Evolutionary conservation across 345 rosid species (phyloP).

Genomic region (Euphorbia pulcherrima): DNA sequence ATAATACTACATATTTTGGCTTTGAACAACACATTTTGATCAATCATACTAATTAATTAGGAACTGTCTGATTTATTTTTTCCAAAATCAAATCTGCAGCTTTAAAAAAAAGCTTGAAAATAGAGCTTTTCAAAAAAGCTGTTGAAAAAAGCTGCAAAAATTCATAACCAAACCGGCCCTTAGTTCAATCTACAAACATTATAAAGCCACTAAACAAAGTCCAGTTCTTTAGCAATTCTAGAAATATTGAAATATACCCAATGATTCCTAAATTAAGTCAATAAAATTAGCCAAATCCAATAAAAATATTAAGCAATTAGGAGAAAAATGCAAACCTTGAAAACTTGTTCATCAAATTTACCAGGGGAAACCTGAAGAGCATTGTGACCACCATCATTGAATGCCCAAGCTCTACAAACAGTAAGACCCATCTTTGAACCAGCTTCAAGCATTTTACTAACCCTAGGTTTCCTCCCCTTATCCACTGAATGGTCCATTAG

Average conservation of each 20-base stretch:
- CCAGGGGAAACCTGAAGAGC: conserved; percentile 95
- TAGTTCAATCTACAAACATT: too few relatives aligned
- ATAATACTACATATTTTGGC: too few relatives aligned
- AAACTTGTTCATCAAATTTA: conserved; percentile 74
- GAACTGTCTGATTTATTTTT: too few relatives aligned
- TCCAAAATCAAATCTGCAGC: too few relatives aligned
- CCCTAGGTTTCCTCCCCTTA: conserved; percentile 52
- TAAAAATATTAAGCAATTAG: neutral
- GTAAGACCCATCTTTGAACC: conserved; percentile 92
- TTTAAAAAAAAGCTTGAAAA: too few relatives aligned
- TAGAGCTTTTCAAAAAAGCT: too few relatives aligned
- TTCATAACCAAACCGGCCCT: too few relatives aligned
- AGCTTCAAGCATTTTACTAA: conserved; percentile 63
- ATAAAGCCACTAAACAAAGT: neutral
- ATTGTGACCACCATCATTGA: conserved; percentile 83
- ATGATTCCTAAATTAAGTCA: neutral
- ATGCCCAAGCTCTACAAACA: conserved; percentile 96
- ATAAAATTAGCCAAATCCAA: neutral
- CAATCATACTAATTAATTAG: too few relatives aligned
- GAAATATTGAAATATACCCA: neutral
- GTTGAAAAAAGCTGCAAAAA: too few relatives aligned
- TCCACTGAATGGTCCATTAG: conserved; percentile 84
- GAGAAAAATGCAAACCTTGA: conserved; percentile 48
- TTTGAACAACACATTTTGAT: too few relatives aligned
- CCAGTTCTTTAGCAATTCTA: neutral